Evolutionary conservation across 768 basidiomycete species (phyloP), one percentile per base, ranked within the genome.

Genomic region (Boletus sensibilis): DNA sequence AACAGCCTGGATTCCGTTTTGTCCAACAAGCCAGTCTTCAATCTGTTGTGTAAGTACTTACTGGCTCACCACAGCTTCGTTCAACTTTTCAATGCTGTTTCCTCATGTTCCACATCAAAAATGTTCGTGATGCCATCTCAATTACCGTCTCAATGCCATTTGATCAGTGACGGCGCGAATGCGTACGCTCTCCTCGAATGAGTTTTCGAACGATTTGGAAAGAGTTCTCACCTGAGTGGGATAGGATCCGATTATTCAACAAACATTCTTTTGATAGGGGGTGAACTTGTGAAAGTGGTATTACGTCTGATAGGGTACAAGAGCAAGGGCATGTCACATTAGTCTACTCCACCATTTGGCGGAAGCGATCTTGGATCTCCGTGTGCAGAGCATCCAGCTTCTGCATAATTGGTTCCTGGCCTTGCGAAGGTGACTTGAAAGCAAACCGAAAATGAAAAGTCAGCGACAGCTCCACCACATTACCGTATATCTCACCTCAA

Each of bases 361-460:
- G 83, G 80, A 98, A 97, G 68, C 90, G 94, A 73, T 94, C 93
- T 67, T 88, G 87, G 58, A 98, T 97, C 75, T 97, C 94, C 52
- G 76, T 71, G 70, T 95, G 79, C 44, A 98, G 74, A 34, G 79
- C 79, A 69, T 96, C 92, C 67, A 94, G 75, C 72, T 90, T 94
- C 75, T 84, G 77, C 76, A 84, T 87, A 67, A 97, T 87, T 4
- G 79, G 73, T 56, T 93, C 91, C 74, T 94, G 82, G 38, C 94
- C 93, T 77, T 94, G 88, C 9, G 93, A 92, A 18, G 97, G 97
- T 23, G 89, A 90, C 91, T 95, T 66, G 20, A 61, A 51, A 46
- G 41, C 35, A 64, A 31, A 39, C 29, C 46, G 34, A 45, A 63
- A 35, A 33, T 33, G 9, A 31, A 43, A 58, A 9, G 38, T 71